Evolutionary conservation across 768 basidiomycete genomes (phyloP).

Genomic region (Paxillus ammoniavirescens): DNA sequence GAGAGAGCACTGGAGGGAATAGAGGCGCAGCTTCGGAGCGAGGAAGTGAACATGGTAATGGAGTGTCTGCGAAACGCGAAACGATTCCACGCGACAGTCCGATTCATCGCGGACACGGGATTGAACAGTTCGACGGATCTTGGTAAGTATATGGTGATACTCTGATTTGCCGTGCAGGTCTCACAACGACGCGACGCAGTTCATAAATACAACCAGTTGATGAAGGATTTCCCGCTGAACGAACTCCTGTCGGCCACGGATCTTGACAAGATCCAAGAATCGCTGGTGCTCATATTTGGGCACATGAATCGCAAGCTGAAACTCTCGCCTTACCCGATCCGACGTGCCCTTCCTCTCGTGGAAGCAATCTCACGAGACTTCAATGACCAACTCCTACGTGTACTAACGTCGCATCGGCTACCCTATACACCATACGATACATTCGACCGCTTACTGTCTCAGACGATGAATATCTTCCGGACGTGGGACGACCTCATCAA

Average conservation of each 20-base stretch:
- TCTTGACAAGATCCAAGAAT: conserved; percentile 91
- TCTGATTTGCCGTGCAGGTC: neutral
- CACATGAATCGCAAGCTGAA: conserved; percentile 96
- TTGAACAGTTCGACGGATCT: conserved; percentile 90
- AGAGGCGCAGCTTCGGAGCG: conserved; percentile 86
- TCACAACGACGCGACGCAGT: conserved; percentile 45
- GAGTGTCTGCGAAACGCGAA: conserved; percentile 95
- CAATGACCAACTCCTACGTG: conserved; percentile 89
- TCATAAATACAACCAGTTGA: conserved; percentile 96
- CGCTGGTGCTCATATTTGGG: conserved; percentile 80
- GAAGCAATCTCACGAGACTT: conserved; percentile 98
- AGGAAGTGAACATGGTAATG: conserved; percentile 91
- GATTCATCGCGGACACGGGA: conserved; percentile 97
- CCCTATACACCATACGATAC: conserved; percentile 94
- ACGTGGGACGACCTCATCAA: conserved; percentile 91
- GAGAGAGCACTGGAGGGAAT: conserved; percentile 93
- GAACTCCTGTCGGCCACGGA: conserved; percentile 96
- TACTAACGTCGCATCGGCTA: conserved; percentile 86
- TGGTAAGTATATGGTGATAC: conserved; percentile 43
- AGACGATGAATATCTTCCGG: conserved; percentile 75
- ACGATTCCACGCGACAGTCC: conserved; percentile 94
- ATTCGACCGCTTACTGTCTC: conserved; percentile 81
- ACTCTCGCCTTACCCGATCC: conserved; percentile 95
- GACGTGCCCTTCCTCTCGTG: conserved; percentile 92
- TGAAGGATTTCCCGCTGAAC: conserved; percentile 99